Conservation (phyloP, 257 asterid species). For the Solanum sitiens region DNA sequence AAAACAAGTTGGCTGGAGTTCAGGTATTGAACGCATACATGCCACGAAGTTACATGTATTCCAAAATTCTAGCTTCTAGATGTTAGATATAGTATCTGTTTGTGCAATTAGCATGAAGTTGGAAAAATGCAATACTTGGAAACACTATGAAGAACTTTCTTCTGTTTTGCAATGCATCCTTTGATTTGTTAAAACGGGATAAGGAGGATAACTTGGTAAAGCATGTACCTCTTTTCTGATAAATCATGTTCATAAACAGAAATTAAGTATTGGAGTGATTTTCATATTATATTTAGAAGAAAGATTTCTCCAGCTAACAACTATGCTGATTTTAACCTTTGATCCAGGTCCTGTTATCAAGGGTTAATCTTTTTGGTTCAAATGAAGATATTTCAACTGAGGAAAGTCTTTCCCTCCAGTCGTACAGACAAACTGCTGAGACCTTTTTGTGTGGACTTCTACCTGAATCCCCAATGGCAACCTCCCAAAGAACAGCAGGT, state of each 20-base stretch:
- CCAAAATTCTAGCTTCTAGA: neutral
- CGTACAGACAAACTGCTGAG: constrained; percentile 49
- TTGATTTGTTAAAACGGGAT: neutral
- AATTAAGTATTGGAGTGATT: neutral
- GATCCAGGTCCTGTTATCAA: constrained; percentile 44
- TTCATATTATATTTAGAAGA: neutral
- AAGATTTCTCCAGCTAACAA: neutral
- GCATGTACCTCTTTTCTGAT: neutral
- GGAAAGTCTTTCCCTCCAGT: constrained; percentile 41
- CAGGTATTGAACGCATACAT: constrained; percentile 20
- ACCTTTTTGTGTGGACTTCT: constrained; percentile 43
- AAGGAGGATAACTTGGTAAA: neutral
- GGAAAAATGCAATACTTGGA: neutral
- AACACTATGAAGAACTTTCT: neutral
- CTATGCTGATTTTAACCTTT: neutral
- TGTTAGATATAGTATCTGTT: neutral
- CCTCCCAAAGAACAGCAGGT: constrained; percentile 41
- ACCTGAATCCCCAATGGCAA: constrained; percentile 35
- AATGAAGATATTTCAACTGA: constrained; percentile 14
- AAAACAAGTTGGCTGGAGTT: constrained; percentile 50
- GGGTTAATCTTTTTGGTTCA: constrained; percentile 43
- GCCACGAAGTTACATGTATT: neutral
- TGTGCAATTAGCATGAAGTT: neutral
- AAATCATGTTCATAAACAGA: neutral
- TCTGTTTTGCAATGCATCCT: neutral